Percentiles rank a stretch among this genome's conserved stretches.
Evolutionary conservation across 1,284 basidiomycete species (phyloP).

Genomic region (Baeospora myosura): DNA sequence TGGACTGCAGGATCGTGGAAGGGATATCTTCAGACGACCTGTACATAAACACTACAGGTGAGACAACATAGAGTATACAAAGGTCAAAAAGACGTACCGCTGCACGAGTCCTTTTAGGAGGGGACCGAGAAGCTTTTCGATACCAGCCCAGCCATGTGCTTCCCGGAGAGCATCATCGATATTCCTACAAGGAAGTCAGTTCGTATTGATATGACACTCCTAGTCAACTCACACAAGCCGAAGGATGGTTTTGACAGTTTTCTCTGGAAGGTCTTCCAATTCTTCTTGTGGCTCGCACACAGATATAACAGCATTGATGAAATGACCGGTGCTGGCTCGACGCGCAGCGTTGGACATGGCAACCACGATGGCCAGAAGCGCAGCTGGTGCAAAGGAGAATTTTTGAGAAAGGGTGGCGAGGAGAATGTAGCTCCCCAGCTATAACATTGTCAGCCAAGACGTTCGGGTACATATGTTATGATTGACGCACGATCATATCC

Average conservation of each 20-base stretch:
- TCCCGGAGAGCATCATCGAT: constrained; percentile 40
- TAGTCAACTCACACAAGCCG: constrained; percentile 34
- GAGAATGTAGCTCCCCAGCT: constrained; percentile 73
- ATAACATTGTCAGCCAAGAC: constrained; percentile 6
- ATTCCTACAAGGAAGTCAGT: constrained; percentile 33
- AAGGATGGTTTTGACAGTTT: constrained; percentile 34
- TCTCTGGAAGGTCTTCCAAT: constrained; percentile 36
- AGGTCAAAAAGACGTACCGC: constrained; percentile 30
- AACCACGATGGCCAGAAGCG: constrained; percentile 49
- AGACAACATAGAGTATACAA: too few relatives aligned
- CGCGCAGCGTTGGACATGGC: constrained; percentile 47
- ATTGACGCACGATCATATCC: constrained; percentile 47
- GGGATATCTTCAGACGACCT: constrained; percentile 40
- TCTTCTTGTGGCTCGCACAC: constrained; percentile 52
- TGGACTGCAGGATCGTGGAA: constrained; percentile 32
- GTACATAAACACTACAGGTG: constrained; percentile 7
- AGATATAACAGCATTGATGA: constrained; percentile 51
- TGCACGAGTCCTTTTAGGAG: constrained; percentile 37
- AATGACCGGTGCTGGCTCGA: constrained; percentile 42
- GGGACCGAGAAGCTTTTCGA: constrained; percentile 53
- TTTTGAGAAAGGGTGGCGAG: constrained; percentile 62
- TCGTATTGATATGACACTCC: not conserved
- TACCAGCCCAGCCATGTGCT: constrained; percentile 40
- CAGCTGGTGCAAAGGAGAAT: constrained; percentile 46
- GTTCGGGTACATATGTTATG: not conserved